A percentile compares a stretch with the other conserved stretches of the same genome.
phyloP scores from a whole-genome alignment of 257 asterid genomes.

The Capsicum chinense region DNA sequence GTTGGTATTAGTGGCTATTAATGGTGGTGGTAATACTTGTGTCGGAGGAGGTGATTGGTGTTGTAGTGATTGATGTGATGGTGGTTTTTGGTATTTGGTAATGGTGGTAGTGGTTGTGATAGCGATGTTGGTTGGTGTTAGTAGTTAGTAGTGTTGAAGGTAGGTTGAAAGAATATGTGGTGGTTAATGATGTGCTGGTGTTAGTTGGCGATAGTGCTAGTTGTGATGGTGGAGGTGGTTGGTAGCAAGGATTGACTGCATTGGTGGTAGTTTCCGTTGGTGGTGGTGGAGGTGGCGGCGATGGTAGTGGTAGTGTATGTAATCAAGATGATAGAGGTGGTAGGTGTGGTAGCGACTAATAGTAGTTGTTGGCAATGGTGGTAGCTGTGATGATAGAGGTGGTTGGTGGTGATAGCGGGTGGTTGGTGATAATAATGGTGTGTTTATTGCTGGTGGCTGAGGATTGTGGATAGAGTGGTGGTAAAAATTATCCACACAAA shows the following conservation, averaged over 20 bases:
- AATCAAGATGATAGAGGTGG: neutral
- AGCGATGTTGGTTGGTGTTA: neutral
- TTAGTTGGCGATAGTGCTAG: neutral
- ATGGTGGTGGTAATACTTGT: no score
- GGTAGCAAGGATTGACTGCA: neutral
- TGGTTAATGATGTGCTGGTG: neutral
- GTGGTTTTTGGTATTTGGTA: no score
- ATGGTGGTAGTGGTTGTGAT: neutral
- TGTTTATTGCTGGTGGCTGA: neutral
- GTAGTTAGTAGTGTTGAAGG: neutral
- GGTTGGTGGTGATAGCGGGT: neutral
- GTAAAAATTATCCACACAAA: neutral
- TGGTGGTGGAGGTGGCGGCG: neutral
- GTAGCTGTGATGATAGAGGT: no score
- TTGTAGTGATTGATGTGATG: no score
- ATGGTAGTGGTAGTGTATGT: neutral
- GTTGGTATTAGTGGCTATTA: neutral
- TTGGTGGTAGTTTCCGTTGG: neutral
- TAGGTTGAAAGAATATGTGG: neutral
- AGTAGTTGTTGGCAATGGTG: neutral
- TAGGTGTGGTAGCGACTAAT: conserved; percentile 1
- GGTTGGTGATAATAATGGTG: neutral
- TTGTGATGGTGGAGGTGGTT: neutral
- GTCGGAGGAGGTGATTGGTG: no score
- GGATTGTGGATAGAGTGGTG: neutral